Percentiles rank a stretch among this genome's conserved stretches.
phyloP scores from a whole-genome alignment of 768 basidiomycete species.

The Lactarius akahatsu region DNA sequence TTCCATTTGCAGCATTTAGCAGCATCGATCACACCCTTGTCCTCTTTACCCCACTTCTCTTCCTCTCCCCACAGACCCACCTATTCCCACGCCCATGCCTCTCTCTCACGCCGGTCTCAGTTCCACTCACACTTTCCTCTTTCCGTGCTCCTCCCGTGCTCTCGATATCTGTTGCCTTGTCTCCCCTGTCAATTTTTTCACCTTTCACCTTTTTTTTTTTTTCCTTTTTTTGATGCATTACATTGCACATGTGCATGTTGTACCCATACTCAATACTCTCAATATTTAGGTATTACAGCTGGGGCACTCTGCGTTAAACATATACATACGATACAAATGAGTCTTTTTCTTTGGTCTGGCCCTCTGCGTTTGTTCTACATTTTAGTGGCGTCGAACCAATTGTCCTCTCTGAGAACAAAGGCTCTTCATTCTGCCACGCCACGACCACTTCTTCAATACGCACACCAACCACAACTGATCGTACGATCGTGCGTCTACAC shows the following conservation, averaged over 20 bases:
- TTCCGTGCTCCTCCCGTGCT: slow-evolving; percentile 3
- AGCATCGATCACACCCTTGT: slow-evolving; percentile 5
- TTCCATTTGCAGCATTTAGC: slow-evolving; percentile 14
- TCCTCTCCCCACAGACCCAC: not conserved
- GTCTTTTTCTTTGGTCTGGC: not conserved
- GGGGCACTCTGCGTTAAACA: slow-evolving; percentile 13
- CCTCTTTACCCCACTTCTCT: not conserved
- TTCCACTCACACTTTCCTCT: slow-evolving; percentile 4
- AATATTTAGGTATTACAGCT: slow-evolving; percentile 21
- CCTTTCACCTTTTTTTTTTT: not conserved
- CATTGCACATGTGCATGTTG: slow-evolving; percentile 24
- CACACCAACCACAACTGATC: not conserved
- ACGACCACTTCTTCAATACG: not conserved
- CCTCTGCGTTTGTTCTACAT: not conserved
- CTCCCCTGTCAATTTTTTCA: not conserved
- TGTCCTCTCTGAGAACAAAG: not conserved
- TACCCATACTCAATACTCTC: slow-evolving; percentile 27
- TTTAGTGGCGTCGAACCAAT: not conserved
- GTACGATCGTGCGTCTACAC: not conserved
- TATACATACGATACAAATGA: slow-evolving; percentile 10
- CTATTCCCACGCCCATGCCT: not conserved
- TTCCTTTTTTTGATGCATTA: slow-evolving; percentile 22
- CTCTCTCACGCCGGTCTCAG: slow-evolving; percentile 3
- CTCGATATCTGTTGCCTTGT: slow-evolving; percentile 8
- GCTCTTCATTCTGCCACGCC: not conserved